Evolutionary conservation across 2,329 filamentous ascomycete genomes (phyloP), one percentile per base, ranked within the genome.

Genomic region (Magnaporthales sp.): DNA sequence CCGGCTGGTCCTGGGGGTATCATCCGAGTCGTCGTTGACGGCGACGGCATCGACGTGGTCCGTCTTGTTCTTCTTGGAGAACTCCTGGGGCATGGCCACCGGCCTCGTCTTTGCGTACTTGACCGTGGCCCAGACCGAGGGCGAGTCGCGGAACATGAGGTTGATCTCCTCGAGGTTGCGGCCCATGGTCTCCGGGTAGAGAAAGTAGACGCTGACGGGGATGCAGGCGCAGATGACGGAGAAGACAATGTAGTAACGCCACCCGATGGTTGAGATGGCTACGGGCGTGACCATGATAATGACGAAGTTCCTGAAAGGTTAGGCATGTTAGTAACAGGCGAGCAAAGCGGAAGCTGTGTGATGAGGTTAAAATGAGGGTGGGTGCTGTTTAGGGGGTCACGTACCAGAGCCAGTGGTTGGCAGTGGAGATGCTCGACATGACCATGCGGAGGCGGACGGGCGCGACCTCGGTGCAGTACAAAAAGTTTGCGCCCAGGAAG

Each of bases 51-150:
- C 61, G 72, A 96, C 88, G 61, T 63, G 61, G 19, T 63, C 61
- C 29, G 61, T 24, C 78, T 94, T 96, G 66, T 93, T 85, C 84
- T 97, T 97, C 66, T 71, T 70, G 68, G 76, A 72, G 68, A 75
- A 76, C 31, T 74, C 72, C 30, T 70, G 63, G 1, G 74, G 73
- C 54, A 71, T 71, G 61, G 19, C 61, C 29, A 38, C 24, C n/a
- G 61, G 61, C 13, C 61, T 30, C 19, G 19, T 63, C 29, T 13
- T 63, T 31, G 61, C 61, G 29, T 63, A 63, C 22, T 67, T 67
- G 54, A 68, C 26, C 8, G 68, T 61, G 22, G 67, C 63, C 22
- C 67, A 84, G 32, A 84, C 77, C 31, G 84, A 80, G 8, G 61
- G 61, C 29, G 61, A 63, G 29, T 63, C 61, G 61, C 61, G 73